These are phyloP conservation scores for Zoysia matrella DNA, from an alignment of 202 grass and related monocot genomes.

Conservation along the genomic window DNA sequence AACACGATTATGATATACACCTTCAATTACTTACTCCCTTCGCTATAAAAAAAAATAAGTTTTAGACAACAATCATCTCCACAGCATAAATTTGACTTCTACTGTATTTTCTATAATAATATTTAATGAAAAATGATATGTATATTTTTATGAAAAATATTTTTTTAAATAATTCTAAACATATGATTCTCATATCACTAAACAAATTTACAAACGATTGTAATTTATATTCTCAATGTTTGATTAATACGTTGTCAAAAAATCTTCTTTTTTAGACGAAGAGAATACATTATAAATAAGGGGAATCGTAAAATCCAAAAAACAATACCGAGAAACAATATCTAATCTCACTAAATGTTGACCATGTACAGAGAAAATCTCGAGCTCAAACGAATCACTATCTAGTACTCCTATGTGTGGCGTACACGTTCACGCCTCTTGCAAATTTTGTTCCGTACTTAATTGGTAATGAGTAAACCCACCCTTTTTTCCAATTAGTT, in stretches of 20 bases:
- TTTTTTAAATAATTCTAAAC: no score
- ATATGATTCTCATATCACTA: no score
- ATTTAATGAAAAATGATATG: no score
- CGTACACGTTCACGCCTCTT: constrained; percentile 23
- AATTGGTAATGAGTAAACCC: not conserved
- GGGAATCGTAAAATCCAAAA: not conserved
- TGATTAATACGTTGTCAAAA: no score
- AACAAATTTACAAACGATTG: no score
- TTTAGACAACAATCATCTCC: no score
- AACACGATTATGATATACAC: not conserved
- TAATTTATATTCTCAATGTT: no score
- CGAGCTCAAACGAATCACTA: constrained; percentile 8
- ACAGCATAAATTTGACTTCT: no score
- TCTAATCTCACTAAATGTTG: constrained; percentile 14
- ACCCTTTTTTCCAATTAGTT: constrained; percentile 26
- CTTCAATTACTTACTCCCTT: not conserved
- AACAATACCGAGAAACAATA: not conserved
- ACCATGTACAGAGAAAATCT: not conserved
- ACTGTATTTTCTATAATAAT: no score
- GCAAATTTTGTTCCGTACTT: not conserved
- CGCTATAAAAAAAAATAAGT: no score
- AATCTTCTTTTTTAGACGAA: no score
- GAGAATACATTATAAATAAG: not conserved
- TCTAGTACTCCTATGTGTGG: constrained; percentile 25
- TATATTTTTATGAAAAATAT: no score